Evolutionary conservation across 2,329 filamentous ascomycete genomes (phyloP).

Genomic region (Aspergillus melleus): DNA sequence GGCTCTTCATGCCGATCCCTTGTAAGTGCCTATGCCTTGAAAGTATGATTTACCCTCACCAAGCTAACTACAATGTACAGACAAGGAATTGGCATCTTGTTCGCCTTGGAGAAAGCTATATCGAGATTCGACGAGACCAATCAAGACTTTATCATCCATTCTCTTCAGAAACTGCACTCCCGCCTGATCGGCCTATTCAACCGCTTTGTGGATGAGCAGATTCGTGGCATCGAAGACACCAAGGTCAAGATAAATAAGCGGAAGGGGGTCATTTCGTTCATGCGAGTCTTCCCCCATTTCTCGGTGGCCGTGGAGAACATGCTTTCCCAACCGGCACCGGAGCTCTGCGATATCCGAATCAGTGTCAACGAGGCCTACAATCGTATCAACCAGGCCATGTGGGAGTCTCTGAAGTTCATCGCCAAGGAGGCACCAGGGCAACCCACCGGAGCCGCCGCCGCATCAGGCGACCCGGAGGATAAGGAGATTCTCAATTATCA

Average conservation of each 20-base stretch:
- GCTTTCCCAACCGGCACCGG: conserved; percentile 58
- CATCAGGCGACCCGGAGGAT: conserved; percentile 72
- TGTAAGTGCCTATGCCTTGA: conserved; percentile 58
- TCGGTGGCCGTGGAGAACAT: conserved; percentile 81
- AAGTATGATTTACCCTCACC: conserved; percentile 15
- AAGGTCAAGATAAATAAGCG: conserved; percentile 99
- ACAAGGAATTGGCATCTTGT: conserved; percentile 86
- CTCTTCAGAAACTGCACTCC: conserved; percentile 76
- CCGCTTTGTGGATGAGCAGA: conserved; percentile 91
- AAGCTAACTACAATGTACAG: conserved; percentile 44
- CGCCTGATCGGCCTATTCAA: conserved; percentile 74
- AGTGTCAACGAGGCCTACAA: conserved; percentile 85
- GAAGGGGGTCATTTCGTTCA: conserved; percentile 93
- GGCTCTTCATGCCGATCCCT: conserved; percentile 74
- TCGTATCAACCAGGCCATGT: conserved; percentile 91
- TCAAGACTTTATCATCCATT: conserved; percentile 82
- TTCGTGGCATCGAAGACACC: conserved; percentile 93
- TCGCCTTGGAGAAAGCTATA: conserved; percentile 75
- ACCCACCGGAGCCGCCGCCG: conserved; percentile 50
- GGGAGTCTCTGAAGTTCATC: conserved; percentile 93
- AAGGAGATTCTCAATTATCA: conserved; percentile 98
- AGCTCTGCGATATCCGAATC: conserved; percentile 67
- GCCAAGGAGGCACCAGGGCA: conserved; percentile 68
- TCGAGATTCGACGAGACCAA: conserved; percentile 81
- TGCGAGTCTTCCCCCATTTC: conserved; percentile 89